Evolutionary conservation across 352 stramenopile genomes (phyloP).

Genomic region (Phytophthora litchii): DNA sequence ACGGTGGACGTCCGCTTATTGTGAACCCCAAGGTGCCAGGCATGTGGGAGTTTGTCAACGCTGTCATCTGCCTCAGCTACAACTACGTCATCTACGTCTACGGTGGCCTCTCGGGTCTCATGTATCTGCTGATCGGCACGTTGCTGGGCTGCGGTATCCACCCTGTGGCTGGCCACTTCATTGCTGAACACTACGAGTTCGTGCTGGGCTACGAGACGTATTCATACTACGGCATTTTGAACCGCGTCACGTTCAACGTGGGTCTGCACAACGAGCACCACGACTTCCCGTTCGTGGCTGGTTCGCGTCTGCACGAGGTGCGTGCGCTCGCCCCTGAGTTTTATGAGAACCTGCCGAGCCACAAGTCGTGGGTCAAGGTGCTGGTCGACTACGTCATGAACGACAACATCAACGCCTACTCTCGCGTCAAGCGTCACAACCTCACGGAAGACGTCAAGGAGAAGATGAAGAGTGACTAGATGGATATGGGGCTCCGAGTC

Average conservation of each 20-base stretch:
- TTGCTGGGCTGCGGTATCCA: constrained; percentile 94
- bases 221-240: constrained; percentile 98
- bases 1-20: constrained; percentile 92
- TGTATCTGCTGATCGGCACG: constrained; percentile 93
- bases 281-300: constrained; percentile 95
- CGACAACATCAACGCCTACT: constrained; percentile 92
- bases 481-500: constrained; percentile 4
- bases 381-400: constrained; percentile 95
- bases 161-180: constrained; percentile 97
- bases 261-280: constrained; percentile 99
- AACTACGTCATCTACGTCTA: constrained; percentile 81
- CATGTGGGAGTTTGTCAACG: constrained; percentile 91
- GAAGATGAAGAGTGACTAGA: constrained; percentile 82
- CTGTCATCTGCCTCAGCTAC: constrained; percentile 80
- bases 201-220: constrained; percentile 96
- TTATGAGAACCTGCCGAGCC: constrained; percentile 94
- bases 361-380: constrained; percentile 93
- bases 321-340: constrained; percentile 93
- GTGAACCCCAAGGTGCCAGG: constrained; percentile 91
- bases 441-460: constrained; percentile 55
- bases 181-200: constrained; percentile 98
- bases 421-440: constrained; percentile 88
- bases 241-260: constrained; percentile 97
- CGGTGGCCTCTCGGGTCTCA: constrained; percentile 81
- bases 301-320: constrained; percentile 91